Base-by-base conservation (phyloP, 2,329 filamentous ascomycete species). In the Penicillium sp. region DNA sequence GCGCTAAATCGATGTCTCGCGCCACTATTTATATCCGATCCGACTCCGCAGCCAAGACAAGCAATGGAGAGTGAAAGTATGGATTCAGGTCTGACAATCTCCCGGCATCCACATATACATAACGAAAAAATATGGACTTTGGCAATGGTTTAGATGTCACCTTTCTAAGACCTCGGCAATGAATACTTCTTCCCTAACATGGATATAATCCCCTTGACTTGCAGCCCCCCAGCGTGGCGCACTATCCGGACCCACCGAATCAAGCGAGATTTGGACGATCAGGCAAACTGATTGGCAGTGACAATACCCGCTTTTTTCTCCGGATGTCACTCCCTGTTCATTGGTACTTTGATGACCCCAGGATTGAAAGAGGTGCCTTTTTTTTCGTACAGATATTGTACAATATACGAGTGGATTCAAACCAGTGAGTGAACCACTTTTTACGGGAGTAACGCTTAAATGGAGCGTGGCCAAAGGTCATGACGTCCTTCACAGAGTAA, bases 1-100 rank as follows among this genome's bases (percentile, higher is more conserved):
- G 60, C 59, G 59, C 61, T 64, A 58, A 60, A 53, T 48, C n/a
- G n/a, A 43, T 31, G 43, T 26, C 35, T 46, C 19, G 30, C 50
- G 48, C 50, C 48, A 50, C 62, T 65, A 63, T 64, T 65, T 63
- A 61, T 63, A 64, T 64, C 63, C 53, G 57, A 60, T 61, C 41
- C 51, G 48, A 54, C 52, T 58, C 54, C 54, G 43, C 56, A 48
- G 53, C 60, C 57, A 57, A 58, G 58, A 38, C 17, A 50, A 42
- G 50, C 31, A 44, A 58, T 53, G 53, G 48, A 44, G 36, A 38
- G 14, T 35, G 26, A 3, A 48, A 33, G 43, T 40, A 41, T 22
- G 30, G 46, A 45, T 50, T 44, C 41, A 30, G 40, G 43, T 42
- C 33, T 53, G 50, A 46, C 38, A 56, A 54, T 63, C 55, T 59